Conservation (phyloP, 2,329 filamentous ascomycete genomes). For the Lasiodiplodia sp. region DNA sequence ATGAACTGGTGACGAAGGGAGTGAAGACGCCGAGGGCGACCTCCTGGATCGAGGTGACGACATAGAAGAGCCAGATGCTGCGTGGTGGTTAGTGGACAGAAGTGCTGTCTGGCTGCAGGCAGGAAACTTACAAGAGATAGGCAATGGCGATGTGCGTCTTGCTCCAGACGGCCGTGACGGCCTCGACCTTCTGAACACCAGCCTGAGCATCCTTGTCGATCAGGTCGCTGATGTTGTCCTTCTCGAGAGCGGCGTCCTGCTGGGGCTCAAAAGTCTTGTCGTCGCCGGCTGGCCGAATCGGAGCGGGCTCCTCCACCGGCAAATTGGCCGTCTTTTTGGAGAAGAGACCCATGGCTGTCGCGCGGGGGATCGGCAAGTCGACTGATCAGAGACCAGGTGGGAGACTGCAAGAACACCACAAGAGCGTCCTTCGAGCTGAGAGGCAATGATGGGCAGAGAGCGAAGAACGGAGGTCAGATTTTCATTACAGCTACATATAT, state of each 20-base stretch:
- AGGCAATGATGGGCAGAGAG: background rate
- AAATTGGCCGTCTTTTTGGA: background rate
- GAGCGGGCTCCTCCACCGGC: background rate
- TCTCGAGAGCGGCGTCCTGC: background rate
- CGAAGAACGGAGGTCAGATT: background rate
- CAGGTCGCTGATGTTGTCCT: constrained; percentile 12
- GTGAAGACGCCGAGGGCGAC: constrained; percentile 50
- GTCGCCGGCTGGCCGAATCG: background rate
- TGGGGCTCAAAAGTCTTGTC: constrained; percentile 1
- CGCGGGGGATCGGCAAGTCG: background rate
- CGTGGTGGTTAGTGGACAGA: background rate
- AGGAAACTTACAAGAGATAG: constrained; percentile 38
- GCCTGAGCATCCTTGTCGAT: constrained; percentile 38
- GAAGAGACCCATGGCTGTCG: constrained; percentile 1
- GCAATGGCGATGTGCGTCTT: constrained; percentile 37
- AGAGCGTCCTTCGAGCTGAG: background rate
- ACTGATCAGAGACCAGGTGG: background rate
- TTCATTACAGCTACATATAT: background rate
- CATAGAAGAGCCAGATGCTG: constrained; percentile 44
- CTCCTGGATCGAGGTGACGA: constrained; percentile 57
- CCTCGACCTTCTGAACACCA: constrained; percentile 45
- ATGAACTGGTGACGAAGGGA: constrained; percentile 59
- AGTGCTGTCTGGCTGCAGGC: background rate
- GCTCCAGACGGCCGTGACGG: constrained; percentile 45
- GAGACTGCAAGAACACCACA: background rate